Conservation (phyloP, 306 rosid species). For the Ammopiptanthus mongolicus region DNA sequence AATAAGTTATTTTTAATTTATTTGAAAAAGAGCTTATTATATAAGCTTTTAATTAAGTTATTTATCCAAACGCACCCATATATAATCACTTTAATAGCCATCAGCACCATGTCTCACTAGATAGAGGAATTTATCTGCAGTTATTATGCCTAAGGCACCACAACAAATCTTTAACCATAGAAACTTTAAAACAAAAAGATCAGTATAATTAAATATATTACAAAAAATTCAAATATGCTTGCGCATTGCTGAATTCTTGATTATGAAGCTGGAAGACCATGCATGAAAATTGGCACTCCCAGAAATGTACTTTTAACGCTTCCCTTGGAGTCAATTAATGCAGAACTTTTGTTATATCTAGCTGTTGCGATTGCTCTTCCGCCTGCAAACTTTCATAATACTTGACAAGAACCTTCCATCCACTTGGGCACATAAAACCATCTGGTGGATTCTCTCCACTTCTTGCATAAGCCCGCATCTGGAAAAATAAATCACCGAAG, state of each 20-base stretch:
- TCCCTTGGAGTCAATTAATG: conserved; percentile 9
- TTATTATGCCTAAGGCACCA: not conserved
- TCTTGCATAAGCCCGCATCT: conserved; percentile 91
- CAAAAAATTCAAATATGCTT: conserved; percentile 23
- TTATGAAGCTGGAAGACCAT: conserved; percentile 30
- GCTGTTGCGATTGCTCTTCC: conserved; percentile 54
- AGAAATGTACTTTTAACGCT: conserved; percentile 5
- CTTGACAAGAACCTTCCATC: conserved; percentile 88
- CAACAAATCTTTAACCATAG: not conserved
- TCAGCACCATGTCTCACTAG: too few species aligned
- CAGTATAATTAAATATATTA: conserved; percentile 11
- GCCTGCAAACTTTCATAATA: conserved; percentile 81
- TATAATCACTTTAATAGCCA: too few species aligned
- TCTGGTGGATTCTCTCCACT: conserved; percentile 89
- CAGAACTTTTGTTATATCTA: conserved; percentile 32
- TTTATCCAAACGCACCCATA: too few species aligned
- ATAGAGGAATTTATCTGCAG: not conserved
- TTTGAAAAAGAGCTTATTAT: too few species aligned
- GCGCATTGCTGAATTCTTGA: conserved; percentile 21
- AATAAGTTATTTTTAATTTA: too few species aligned
- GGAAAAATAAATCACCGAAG: conserved; percentile 5
- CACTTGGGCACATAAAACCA: conserved; percentile 95
- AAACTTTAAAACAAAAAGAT: not conserved
- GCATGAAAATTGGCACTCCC: conserved; percentile 30
- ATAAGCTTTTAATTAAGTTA: too few species aligned